Evolutionary conservation across 495 filamentous ascomycete genomes (phyloP).

Genomic region (Haplographium delicatum): DNA sequence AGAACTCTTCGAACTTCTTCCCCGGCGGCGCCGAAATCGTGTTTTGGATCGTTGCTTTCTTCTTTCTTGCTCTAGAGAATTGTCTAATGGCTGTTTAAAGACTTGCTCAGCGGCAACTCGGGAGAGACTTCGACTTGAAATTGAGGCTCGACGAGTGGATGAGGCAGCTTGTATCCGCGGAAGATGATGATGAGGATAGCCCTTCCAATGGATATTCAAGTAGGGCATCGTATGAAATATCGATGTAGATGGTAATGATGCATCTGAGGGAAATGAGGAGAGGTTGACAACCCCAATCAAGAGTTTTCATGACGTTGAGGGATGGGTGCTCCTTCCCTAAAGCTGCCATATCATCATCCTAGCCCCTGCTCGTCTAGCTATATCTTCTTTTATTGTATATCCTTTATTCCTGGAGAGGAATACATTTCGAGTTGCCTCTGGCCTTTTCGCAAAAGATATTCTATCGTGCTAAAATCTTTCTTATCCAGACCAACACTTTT

Average conservation of each 20-base stretch:
- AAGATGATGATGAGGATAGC: slow-evolving; percentile 37
- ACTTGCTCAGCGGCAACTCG: slow-evolving; percentile 33
- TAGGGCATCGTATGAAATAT: slow-evolving; percentile 35
- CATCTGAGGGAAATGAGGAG: slow-evolving; percentile 11
- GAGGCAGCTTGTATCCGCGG: slow-evolving; percentile 31
- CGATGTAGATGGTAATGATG: slow-evolving; percentile 7
- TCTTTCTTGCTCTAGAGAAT: slow-evolving; percentile 15
- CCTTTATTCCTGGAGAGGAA: slow-evolving; percentile 73
- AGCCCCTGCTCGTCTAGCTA: neutral
- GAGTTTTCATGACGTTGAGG: neutral
- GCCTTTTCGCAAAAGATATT: slow-evolving; percentile 83
- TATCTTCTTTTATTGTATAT: slow-evolving; percentile 47
- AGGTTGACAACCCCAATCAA: neutral
- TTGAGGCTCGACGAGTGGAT: slow-evolving; percentile 15
- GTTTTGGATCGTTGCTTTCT: slow-evolving; percentile 10
- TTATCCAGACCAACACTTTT: slow-evolving; percentile 66
- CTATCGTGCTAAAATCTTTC: slow-evolving; percentile 83
- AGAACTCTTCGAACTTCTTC: slow-evolving; percentile 11
- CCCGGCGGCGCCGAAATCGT: slow-evolving; percentile 1
- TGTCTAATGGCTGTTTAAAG: slow-evolving; percentile 28
- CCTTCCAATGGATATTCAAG: slow-evolving; percentile 46
- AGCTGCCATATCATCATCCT: neutral
- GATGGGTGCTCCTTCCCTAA: neutral
- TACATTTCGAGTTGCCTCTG: slow-evolving; percentile 82
- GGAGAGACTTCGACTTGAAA: slow-evolving; percentile 20